These are phyloP conservation scores for Capsicum rhomboideum DNA, from an alignment of 257 asterid species.

Conservation along the genomic window DNA sequence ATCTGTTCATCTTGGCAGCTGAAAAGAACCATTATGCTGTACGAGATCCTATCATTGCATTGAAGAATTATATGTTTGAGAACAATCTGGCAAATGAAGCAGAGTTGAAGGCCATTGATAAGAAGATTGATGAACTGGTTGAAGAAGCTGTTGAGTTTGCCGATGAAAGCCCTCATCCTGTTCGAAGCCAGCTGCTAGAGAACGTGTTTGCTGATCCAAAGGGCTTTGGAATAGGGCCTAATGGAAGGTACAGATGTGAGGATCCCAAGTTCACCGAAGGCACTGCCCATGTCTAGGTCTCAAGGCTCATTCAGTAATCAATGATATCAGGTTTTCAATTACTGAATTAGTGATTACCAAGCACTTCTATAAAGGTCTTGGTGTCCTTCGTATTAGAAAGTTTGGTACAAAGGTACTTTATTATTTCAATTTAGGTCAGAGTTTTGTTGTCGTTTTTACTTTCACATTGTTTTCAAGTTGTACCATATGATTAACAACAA, in stretches of 20 bases:
- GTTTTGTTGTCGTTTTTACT: not conserved
- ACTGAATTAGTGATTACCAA: not conserved
- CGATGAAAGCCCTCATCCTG: constrained; percentile 71
- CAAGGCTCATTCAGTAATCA: not conserved
- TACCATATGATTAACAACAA: not conserved
- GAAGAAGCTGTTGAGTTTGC: constrained; percentile 95
- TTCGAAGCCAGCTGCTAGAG: constrained; percentile 81
- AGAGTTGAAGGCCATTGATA: constrained; percentile 73
- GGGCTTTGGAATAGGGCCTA: constrained; percentile 97
- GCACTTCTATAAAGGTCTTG: not conserved
- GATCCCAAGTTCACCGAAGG: constrained; percentile 97
- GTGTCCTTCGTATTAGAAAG: not conserved
- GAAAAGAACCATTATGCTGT: constrained; percentile 90
- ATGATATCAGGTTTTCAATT: not conserved
- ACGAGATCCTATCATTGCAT: constrained; percentile 73
- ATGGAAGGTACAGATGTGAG: constrained; percentile 95
- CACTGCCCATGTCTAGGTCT: constrained; percentile 71
- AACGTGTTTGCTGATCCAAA: constrained; percentile 93
- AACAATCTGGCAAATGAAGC: constrained; percentile 69
- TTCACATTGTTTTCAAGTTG: not conserved
- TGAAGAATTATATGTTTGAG: constrained; percentile 65
- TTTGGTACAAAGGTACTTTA: not conserved
- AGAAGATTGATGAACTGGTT: constrained; percentile 74
- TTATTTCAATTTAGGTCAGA: not conserved
- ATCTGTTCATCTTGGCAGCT: constrained; percentile 36